Percentiles rank a stretch among this genome's conserved stretches.
Evolutionary conservation across 2,329 filamentous ascomycete species (phyloP).

Genomic region (Dryadomyces quercus-mongolicae): DNA sequence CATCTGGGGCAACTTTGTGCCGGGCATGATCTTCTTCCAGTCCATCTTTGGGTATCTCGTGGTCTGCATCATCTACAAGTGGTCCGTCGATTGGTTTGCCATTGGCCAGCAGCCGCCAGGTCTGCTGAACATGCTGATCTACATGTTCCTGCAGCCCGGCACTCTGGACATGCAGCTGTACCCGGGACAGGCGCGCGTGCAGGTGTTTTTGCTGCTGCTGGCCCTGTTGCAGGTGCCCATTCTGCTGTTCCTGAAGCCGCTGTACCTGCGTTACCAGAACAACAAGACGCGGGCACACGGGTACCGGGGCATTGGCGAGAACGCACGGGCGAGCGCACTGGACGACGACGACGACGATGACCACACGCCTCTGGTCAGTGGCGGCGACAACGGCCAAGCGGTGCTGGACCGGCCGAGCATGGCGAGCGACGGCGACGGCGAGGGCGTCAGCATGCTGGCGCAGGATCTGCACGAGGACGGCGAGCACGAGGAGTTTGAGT

Average conservation of each 20-base stretch:
- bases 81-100: slow-evolving; percentile 75
- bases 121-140: slow-evolving; percentile 96
- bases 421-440: slow-evolving; percentile 51
- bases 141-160: slow-evolving; percentile 94
- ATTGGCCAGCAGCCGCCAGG: slow-evolving; percentile 62
- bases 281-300: slow-evolving; percentile 78
- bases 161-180: slow-evolving; percentile 64
- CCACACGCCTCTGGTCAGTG: slow-evolving; percentile 5
- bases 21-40: slow-evolving; percentile 99
- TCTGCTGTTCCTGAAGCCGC: slow-evolving; percentile 86
- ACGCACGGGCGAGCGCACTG: slow-evolving; percentile 75
- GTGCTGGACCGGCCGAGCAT: slow-evolving; percentile 31
- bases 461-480: slow-evolving; percentile 58
- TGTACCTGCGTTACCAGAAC: slow-evolving; percentile 89
- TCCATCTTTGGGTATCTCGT: slow-evolving; percentile 96
- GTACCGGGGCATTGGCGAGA: slow-evolving; percentile 89
- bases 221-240: slow-evolving; percentile 82
- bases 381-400: slow-evolving; percentile 20
- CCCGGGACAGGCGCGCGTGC: slow-evolving; percentile 60
- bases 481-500: slow-evolving; percentile 94
- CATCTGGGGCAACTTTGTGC: slow-evolving; percentile 94
- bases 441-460: slow-evolving; percentile 78
- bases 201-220: slow-evolving; percentile 66
- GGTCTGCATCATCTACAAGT: slow-evolving; percentile 92
- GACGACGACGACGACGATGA: slow-evolving; percentile 64